A percentile compares a stretch with the other conserved stretches of the same genome.
phyloP scores from a whole-genome alignment of 2,329 filamentous ascomycete genomes.

The Macrophomina pseudophaseolina region DNA sequence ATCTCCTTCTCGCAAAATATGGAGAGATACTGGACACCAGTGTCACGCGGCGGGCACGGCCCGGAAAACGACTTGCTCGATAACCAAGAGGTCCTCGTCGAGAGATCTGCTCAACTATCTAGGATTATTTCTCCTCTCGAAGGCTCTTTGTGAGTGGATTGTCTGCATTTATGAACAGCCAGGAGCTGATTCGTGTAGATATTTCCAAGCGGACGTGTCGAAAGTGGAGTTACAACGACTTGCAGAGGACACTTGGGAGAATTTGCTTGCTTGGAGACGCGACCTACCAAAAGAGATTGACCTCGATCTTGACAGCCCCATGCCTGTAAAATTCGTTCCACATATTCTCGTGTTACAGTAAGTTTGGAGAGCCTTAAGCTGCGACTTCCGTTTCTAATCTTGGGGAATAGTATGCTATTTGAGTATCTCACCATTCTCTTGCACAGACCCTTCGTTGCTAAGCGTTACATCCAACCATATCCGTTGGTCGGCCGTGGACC shows the following conservation, averaged over 20 bases:
- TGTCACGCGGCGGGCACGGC: neutral
- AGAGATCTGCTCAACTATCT: neutral
- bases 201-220: neutral
- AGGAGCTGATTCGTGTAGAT: neutral
- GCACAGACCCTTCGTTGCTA: conserved; percentile 53
- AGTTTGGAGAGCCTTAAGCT: neutral
- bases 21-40: neutral
- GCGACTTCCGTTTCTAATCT: neutral
- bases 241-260: neutral
- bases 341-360: conserved; percentile 9
- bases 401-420: conserved; percentile 46
- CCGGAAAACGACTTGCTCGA: neutral
- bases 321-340: neutral
- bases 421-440: conserved; percentile 51
- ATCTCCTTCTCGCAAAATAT: conserved; percentile 1
- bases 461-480: conserved; percentile 48
- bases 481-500: conserved; percentile 49
- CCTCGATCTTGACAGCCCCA: neutral
- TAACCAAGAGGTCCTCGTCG: neutral
- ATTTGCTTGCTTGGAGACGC: neutral
- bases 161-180: no score
- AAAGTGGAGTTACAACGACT: neutral
- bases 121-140: conserved; percentile 7
- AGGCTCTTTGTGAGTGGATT: neutral
- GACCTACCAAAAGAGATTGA: conserved; percentile 1